Evolutionary conservation across 2,329 filamentous ascomycete genomes (phyloP).

Genomic region (Neofusicoccum cordaticola): DNA sequence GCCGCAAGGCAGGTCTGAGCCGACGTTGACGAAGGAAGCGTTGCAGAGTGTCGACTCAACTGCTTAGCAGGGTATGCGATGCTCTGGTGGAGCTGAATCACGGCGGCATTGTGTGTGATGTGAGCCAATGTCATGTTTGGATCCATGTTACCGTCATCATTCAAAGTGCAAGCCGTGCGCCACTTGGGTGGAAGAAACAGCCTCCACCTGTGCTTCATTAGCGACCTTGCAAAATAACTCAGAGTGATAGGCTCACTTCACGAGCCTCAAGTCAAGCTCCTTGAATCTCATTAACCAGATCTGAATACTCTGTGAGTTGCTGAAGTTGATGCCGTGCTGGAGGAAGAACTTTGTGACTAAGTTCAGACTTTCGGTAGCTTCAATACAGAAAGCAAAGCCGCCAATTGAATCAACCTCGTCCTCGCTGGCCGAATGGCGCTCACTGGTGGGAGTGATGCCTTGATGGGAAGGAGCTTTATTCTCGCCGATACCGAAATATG

Average conservation of each 20-base stretch:
- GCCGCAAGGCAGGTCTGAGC: conserved; percentile 28
- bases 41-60: conserved; percentile 25
- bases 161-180: conserved; percentile 35
- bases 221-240: background rate
- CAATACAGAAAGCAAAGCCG: conserved; percentile 30
- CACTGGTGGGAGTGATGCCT: conserved; percentile 21
- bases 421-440: conserved; percentile 25
- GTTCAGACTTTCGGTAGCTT: conserved; percentile 35
- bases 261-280: conserved; percentile 31
- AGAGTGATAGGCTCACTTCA: conserved; percentile 21
- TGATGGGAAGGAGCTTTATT: conserved; percentile 23
- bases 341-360: conserved; percentile 38
- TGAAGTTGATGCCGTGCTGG: conserved; percentile 30
- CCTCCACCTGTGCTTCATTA: conserved; percentile 24
- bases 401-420: conserved; percentile 27
- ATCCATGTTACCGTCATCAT: conserved; percentile 34
- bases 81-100: conserved; percentile 27
- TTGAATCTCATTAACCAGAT: conserved; percentile 36
- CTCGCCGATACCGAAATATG: conserved; percentile 43
- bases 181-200: conserved; percentile 25
- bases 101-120: conserved; percentile 30
- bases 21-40: conserved; percentile 23
- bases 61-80: conserved; percentile 32
- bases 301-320: conserved; percentile 28
- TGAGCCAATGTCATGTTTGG: conserved; percentile 30